A percentile compares a stretch with the other conserved stretches of the same genome.
Evolutionary conservation across 2,329 filamentous ascomycete species (phyloP).

Genomic region (Cladophialophora psammophila): DNA sequence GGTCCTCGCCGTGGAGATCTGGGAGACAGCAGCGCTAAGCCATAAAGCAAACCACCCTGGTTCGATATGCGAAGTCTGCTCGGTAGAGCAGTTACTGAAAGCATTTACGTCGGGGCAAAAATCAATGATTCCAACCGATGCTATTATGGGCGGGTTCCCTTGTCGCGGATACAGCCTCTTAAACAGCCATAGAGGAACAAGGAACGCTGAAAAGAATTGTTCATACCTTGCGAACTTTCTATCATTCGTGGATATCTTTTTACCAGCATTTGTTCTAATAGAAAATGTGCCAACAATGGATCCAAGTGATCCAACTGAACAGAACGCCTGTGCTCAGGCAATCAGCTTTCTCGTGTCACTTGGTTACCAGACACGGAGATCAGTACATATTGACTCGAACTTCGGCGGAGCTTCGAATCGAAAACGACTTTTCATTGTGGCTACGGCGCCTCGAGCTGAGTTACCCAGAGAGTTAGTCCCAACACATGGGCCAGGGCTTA

Average conservation of each 20-base stretch:
- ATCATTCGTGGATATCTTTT: conserved; percentile 75
- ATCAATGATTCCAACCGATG: conserved; percentile 68
- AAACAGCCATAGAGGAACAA: conserved; percentile 65
- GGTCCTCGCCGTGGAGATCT: conserved; percentile 73
- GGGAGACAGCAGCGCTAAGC: conserved; percentile 69
- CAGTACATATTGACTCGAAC: conserved; percentile 72
- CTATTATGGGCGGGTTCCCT: conserved; percentile 76
- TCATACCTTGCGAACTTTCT: conserved; percentile 80
- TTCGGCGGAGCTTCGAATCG: conserved; percentile 72
- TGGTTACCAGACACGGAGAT: conserved; percentile 76
- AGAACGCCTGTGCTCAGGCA: conserved; percentile 74
- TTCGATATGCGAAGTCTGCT: conserved; percentile 62
- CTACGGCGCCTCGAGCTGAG: conserved; percentile 70
- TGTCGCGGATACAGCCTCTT: conserved; percentile 77
- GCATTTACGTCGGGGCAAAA: conserved; percentile 65
- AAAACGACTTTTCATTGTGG: conserved; percentile 72
- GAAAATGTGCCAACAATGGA: conserved; percentile 79
- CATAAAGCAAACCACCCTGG: conserved; percentile 70
- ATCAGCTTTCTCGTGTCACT: conserved; percentile 76
- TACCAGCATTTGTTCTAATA: conserved; percentile 75
- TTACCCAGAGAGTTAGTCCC: conserved; percentile 71
- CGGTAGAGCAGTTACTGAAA: conserved; percentile 72
- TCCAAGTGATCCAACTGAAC: conserved; percentile 46
- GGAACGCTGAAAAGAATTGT: conserved; percentile 70
- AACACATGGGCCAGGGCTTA: conserved; percentile 57